These are phyloP conservation scores for Tillandsia fasciculata DNA, from an alignment of 176 grass and related monocot genomes.

Conservation along the genomic window DNA sequence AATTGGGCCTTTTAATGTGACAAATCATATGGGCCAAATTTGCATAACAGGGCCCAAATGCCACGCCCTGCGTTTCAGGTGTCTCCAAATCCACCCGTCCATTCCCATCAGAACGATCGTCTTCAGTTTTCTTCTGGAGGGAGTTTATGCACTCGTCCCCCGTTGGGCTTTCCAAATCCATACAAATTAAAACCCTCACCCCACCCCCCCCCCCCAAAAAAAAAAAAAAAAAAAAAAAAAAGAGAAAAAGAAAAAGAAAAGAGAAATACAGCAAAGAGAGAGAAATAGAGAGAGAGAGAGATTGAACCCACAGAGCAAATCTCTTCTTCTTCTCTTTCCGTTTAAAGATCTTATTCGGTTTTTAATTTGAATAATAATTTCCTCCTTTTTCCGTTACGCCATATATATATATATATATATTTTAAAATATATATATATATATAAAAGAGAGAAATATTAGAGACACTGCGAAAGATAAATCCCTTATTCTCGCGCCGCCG, in stretches of 20 bases:
- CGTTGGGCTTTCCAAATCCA: not conserved
- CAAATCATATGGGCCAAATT: too few species aligned
- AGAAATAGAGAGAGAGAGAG: too few species aligned
- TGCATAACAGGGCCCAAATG: too few species aligned
- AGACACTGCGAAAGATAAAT: too few species aligned
- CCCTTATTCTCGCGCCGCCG: too few species aligned
- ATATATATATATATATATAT: not conserved
- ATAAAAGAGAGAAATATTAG: not conserved
- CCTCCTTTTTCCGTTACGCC: not conserved
- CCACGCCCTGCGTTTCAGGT: too few species aligned
- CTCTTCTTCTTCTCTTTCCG: not conserved
- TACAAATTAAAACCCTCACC: not conserved
- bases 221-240: not conserved
- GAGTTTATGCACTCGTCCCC: not conserved
- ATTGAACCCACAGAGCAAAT: too few species aligned
- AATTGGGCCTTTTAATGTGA: too few species aligned
- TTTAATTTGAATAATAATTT: not conserved
- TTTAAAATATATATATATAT: not conserved
- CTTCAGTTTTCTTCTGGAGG: not conserved
- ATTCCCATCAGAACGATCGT: not conserved
- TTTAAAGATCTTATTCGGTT: not conserved
- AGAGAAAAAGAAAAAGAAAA: too few species aligned
- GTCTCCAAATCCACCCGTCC: not conserved
- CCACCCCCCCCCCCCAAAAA: too few species aligned
- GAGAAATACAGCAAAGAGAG: not conserved